Conservation (phyloP, 169 alveolate species). For the Eimeria maxima region DNA sequence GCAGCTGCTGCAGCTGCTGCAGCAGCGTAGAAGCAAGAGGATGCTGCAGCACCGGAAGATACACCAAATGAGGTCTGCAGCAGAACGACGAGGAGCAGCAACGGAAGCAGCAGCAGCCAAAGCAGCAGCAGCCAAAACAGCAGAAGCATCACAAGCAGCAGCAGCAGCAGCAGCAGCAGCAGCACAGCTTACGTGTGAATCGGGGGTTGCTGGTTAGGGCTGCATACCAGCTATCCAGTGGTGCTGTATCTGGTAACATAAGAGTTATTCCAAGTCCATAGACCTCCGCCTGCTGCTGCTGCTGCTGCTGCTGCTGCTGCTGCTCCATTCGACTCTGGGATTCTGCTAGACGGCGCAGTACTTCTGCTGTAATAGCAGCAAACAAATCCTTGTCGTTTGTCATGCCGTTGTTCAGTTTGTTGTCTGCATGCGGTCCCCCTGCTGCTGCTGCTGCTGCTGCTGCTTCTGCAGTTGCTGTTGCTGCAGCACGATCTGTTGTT, state of each 20-base stretch:
- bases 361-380: slow-evolving; percentile 30
- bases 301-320: slow-evolving; percentile 18
- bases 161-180: not conserved
- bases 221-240: not conserved
- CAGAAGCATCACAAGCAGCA: not conserved
- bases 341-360: not conserved
- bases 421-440: not conserved
- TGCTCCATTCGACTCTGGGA: not conserved
- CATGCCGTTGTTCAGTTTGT: not conserved
- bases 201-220: slow-evolving; percentile 25
- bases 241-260: not conserved
- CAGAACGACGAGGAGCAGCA: too few relatives aligned
- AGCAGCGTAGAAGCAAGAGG: not conserved
- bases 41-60: not conserved
- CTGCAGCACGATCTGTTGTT: not conserved
- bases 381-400: not conserved
- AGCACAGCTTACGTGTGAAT: not conserved
- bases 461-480: not conserved
- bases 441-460: slow-evolving; percentile 14
- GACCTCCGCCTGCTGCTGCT: not conserved
- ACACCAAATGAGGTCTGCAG: too few relatives aligned
- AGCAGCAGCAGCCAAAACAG: too few relatives aligned
- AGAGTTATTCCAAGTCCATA: slow-evolving; percentile 48
- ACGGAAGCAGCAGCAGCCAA: not conserved
- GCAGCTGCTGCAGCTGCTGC: not conserved